Conservation (phyloP, 345 rosid species). For the Citrus sp. region DNA sequence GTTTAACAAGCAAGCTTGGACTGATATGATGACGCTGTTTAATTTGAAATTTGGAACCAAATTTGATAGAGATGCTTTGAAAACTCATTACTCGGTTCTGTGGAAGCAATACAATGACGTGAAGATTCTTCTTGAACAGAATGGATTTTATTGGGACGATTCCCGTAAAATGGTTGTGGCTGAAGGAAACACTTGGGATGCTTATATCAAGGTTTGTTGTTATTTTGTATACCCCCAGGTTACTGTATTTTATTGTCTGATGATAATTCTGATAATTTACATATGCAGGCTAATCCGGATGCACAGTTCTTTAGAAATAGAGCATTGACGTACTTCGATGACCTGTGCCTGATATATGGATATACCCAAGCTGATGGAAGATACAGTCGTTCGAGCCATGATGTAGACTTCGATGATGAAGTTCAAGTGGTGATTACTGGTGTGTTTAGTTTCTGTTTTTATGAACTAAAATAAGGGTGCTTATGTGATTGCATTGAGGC, state of each 20-base stretch:
- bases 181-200: constrained; percentile 27
- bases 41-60: constrained; percentile 32
- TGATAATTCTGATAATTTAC: not conserved
- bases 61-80: constrained; percentile 32
- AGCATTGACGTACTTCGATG: constrained; percentile 36
- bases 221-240: not conserved
- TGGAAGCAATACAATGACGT: constrained; percentile 46
- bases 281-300: constrained; percentile 45
- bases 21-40: constrained; percentile 28
- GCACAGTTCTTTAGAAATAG: constrained; percentile 32
- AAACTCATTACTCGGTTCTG: constrained; percentile 30
- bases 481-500: not conserved
- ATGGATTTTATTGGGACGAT: constrained; percentile 43
- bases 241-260: not conserved
- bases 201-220: constrained; percentile 24
- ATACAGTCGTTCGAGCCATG: constrained; percentile 54
- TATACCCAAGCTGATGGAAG: constrained; percentile 57
- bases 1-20: constrained; percentile 44
- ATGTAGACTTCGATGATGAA: constrained; percentile 49
- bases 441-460: constrained; percentile 17
- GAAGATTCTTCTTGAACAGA: constrained; percentile 46
- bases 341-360: constrained; percentile 50
- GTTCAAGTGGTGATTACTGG: constrained; percentile 36
- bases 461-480: not conserved
- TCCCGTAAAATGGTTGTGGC: constrained; percentile 34